Base-by-base conservation (phyloP, 306 rosid genomes). In the Senna siamea region DNA sequence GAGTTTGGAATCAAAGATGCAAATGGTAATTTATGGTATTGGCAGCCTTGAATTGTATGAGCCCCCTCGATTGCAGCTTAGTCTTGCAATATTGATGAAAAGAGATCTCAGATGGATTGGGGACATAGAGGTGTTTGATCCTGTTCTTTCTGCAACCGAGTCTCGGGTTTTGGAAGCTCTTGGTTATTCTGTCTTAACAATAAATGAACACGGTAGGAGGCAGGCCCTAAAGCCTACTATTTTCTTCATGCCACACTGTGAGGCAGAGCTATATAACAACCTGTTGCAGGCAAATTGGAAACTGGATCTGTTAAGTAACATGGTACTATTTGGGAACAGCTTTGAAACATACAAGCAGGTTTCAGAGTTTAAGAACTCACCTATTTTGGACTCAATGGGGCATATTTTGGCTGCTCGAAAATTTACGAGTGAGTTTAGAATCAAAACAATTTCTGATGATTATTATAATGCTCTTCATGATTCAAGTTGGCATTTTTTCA, bases 241-340 rank as follows among this genome's bases (percentile, higher is more conserved):
- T 82, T 91, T 89, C 84, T 89, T 87, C 79, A 91, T 93, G 98
- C 97, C 98, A 9, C 97, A 91, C 72, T 90, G 93, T 53, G 97
- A 89, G 76, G 93, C 92, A 10, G 89, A 77, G 83, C 70, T 93
- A 73, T 93, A 93, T 54, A 81, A 83, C 85, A 93, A 91, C 84
- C 89, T 91, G 48, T 80, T 93, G 83, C 88, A 44, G 62, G 93
- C 83, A 7, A 91, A 93, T 79, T 91, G 96, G 98, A 77, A 76
- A 37, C 76, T 68, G 72, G 80, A 40, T 76, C 82, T 82, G n/a
- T 71, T 93, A 74, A 85, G 80, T 74, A 85, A 79, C 80, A 44
- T 87, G 76, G 82, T 85, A 47, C 20, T 91, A 72, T 81, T 93
- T 74, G 98, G 98, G 38, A 93, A 91, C 70, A 86, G 92, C 86